A percentile compares a stretch with the other conserved stretches of the same genome.
These are phyloP conservation scores for Rhododendron vialii DNA, from an alignment of 148 eudicot genomes.

Conservation along the genomic window DNA sequence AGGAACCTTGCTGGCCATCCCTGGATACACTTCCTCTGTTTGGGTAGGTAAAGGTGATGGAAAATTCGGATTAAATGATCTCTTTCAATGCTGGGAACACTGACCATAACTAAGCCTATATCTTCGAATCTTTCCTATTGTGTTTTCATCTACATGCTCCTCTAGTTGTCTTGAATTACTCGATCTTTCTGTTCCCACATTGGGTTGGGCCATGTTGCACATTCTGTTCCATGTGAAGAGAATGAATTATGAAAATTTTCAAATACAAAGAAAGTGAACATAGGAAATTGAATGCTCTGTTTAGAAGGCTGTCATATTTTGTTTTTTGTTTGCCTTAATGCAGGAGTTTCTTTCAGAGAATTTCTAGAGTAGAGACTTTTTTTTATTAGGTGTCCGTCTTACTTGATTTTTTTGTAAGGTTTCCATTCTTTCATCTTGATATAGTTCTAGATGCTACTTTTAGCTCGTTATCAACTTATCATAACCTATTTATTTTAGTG, in stretches of 20 bases:
- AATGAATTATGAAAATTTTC: background rate
- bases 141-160: background rate
- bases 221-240: background rate
- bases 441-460: background rate
- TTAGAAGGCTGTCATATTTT: background rate
- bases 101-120: background rate
- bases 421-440: background rate
- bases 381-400: background rate
- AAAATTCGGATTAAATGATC: background rate
- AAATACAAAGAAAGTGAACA: background rate
- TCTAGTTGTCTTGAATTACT: background rate
- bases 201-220: background rate
- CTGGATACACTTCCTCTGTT: background rate
- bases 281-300: slow-evolving; percentile 1
- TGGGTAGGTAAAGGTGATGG: background rate
- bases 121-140: background rate
- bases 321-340: background rate
- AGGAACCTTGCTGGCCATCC: background rate
- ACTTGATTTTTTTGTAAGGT: background rate
- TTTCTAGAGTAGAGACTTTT: background rate
- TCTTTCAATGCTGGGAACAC: background rate
- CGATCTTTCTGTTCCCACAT: background rate
- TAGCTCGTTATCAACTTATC: background rate
- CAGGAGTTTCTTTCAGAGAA: background rate
- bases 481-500: background rate